Evolutionary conservation across 345 rosid genomes (phyloP), one percentile per base, ranked within the genome.

Genomic region (Citrus glauca): DNA sequence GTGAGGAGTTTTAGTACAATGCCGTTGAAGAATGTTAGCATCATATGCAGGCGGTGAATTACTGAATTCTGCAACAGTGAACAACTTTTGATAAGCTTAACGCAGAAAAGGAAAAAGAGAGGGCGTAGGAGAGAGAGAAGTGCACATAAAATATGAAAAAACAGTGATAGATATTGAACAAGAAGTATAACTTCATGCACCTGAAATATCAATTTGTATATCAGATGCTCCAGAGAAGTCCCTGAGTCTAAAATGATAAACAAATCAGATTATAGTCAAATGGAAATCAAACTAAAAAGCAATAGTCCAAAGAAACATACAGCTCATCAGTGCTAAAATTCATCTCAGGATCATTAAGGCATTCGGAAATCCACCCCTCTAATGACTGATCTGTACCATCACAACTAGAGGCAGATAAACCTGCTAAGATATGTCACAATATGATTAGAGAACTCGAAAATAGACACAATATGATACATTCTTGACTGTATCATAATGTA

Each of bases 281-380:
- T 16, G 50, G 48, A 35, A 60, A 63, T 24, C 73, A 53, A 71
- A 81, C 20, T 30, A 77, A 84, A 74, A 74, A 45, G 7, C 28
- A 70, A 68, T 72, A 80, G 60, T 61, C 13, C 42, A 74, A 71
- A 60, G 57, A 80, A 73, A 78, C 94, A 76, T 95, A 92, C 98
- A 91, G 86, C 72, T 90, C 88, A 86, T 87, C 87, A 64, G 91
- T 82, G 64, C 89, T 72, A 48, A 59, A 79, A 69, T 85, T 82
- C 84, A 86, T 87, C 65, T 92, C 97, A 5, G 86, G 22, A 75
- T 92, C 93, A 71, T 90, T 93, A 74, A 95, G 76, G 87, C 90
- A 95, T 57, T 91, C 88, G 65, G 92, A 85, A 57, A 89, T 85
- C 98, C 97, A 93, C 66, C 85, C 83, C 78, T 91, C 98, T 77